Conservation (phyloP, 2,329 filamentous ascomycete genomes). For the Exophiala sp. region DNA sequence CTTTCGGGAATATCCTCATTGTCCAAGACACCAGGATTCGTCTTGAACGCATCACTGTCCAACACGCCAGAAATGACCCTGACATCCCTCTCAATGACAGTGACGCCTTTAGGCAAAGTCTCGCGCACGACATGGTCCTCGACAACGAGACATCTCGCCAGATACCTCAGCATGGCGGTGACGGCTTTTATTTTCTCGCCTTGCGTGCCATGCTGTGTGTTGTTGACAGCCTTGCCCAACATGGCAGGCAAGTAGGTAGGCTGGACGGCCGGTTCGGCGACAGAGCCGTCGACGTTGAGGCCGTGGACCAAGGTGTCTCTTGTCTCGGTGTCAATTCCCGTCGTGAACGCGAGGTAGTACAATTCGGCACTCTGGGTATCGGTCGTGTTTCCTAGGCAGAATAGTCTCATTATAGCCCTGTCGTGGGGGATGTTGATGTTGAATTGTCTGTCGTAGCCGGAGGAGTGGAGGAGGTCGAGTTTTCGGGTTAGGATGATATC, state of each 20-base stretch:
- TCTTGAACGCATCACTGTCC: slow-evolving; percentile 15
- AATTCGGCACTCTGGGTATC: slow-evolving; percentile 29
- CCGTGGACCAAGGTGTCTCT: slow-evolving; percentile 28
- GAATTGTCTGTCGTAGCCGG: slow-evolving; percentile 29
- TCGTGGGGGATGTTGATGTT: slow-evolving; percentile 24
- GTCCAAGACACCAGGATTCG: slow-evolving; percentile 16
- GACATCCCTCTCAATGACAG: slow-evolving; percentile 24
- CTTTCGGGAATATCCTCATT: slow-evolving; percentile 14
- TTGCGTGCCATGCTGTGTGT: slow-evolving; percentile 4
- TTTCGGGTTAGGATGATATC: slow-evolving; percentile 31
- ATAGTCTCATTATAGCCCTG: slow-evolving; percentile 34
- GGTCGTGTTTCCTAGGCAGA: slow-evolving; percentile 35
- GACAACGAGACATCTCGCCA: slow-evolving; percentile 15
- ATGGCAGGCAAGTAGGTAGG: slow-evolving; percentile 37
- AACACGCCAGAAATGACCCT: slow-evolving; percentile 16
- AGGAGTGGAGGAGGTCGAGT: slow-evolving; percentile 25
- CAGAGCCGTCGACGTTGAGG: slow-evolving; percentile 33
- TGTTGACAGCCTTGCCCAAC: slow-evolving; percentile 28
- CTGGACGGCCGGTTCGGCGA: slow-evolving; percentile 32
- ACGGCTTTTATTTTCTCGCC: slow-evolving; percentile 15
- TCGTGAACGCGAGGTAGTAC: slow-evolving; percentile 29
- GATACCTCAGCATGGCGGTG: slow-evolving; percentile 21
- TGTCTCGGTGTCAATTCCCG: slow-evolving; percentile 18
- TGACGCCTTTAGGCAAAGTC: slow-evolving; percentile 11
- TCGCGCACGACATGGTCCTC: neutral